Evolutionary conservation across 2,329 filamentous ascomycete genomes (phyloP).

Genomic region (Magnaporthiopsis rhizophila): DNA sequence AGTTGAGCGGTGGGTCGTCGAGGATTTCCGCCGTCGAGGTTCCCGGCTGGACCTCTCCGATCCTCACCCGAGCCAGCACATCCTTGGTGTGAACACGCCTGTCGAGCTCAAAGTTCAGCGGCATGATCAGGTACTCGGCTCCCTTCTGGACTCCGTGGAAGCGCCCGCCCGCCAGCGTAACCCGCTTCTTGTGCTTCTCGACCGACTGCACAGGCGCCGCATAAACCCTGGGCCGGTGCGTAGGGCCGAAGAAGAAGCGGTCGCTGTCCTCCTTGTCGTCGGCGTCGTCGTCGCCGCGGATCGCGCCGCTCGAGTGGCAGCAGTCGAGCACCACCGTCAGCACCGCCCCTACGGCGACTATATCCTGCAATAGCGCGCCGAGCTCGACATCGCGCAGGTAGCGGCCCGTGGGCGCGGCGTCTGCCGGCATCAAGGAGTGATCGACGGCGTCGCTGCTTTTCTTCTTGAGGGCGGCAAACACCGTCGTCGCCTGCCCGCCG

Average conservation of each 20-base stretch:
- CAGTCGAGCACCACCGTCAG: slow-evolving; percentile 3
- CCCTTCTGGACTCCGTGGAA: neutral
- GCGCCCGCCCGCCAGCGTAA: neutral
- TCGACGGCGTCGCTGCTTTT: neutral
- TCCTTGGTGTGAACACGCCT: neutral
- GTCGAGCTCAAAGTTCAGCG: neutral
- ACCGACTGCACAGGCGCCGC: neutral
- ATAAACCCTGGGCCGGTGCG: neutral
- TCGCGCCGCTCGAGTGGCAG: neutral
- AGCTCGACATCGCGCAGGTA: neutral
- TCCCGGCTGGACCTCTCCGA: neutral
- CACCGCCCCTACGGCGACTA: neutral
- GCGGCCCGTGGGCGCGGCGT: neutral
- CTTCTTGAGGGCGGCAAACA: neutral
- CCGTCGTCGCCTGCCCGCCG: neutral
- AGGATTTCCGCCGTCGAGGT: neutral
- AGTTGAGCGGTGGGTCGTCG: neutral
- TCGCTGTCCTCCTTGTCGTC: neutral
- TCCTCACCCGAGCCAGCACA: neutral
- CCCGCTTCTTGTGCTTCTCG: neutral
- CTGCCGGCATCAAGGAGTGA: neutral
- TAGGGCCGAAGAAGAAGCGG: neutral
- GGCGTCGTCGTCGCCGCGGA: neutral
- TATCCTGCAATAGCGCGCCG: neutral
- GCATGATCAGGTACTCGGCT: neutral